Evolutionary conservation across 768 basidiomycete species (phyloP).

Genomic region (Leccinum rimulosum): DNA sequence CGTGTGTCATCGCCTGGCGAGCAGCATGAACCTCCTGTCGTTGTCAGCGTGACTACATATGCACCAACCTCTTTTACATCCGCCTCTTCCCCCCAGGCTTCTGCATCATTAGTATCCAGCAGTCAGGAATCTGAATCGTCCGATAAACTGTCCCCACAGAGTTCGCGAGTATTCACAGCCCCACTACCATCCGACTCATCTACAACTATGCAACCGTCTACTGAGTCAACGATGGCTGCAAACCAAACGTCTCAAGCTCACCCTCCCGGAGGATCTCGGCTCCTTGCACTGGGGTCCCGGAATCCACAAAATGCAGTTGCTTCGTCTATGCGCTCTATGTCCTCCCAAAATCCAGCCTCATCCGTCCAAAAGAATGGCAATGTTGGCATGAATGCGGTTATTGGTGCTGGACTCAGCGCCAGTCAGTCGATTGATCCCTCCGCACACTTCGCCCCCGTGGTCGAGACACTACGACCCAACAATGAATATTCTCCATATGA

Average conservation of each 20-base stretch:
- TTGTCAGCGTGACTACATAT: conserved; percentile 2
- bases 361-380: conserved; percentile 25
- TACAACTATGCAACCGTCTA: conserved; percentile 16
- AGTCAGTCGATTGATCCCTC: conserved; percentile 17
- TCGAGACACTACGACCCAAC: conserved; percentile 14
- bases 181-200: conserved; percentile 25
- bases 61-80: conserved; percentile 9
- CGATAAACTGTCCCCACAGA: conserved; percentile 22
- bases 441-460: conserved; percentile 9
- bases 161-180: conserved; percentile 38
- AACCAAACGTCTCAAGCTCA: conserved; percentile 35
- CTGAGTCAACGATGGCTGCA: conserved; percentile 45
- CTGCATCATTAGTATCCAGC: neutral
- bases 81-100: conserved; percentile 12
- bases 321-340: conserved; percentile 15
- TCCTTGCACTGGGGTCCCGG: conserved; percentile 39
- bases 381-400: conserved; percentile 7
- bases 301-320: conserved; percentile 21
- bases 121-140: conserved; percentile 21
- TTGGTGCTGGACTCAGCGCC: conserved; percentile 8
- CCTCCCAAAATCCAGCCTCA: conserved; percentile 25
- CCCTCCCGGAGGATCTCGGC: conserved; percentile 40
- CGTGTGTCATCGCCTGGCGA: conserved; percentile 18
- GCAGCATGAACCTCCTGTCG: conserved; percentile 6
- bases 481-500: conserved; percentile 59